Evolutionary conservation across 2,329 filamentous ascomycete species (phyloP).

Genomic region (Aspergillus neoniger): DNA sequence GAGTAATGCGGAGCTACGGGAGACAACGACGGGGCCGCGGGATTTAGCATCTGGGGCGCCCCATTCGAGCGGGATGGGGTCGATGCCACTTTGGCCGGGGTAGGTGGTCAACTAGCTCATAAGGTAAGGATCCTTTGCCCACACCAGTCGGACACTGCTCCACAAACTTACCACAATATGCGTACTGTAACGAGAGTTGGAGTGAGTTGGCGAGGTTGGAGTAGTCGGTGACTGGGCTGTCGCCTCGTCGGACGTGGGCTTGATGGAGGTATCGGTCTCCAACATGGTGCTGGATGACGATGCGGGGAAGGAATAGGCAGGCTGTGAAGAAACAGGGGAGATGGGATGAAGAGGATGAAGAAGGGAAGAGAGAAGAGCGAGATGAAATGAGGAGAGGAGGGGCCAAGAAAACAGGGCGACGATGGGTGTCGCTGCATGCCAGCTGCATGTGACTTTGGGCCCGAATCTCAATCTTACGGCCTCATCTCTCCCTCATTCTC

Average conservation of each 20-base stretch:
- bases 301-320: background rate
- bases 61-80: constrained; percentile 87
- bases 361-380: constrained; percentile 2
- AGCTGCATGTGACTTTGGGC: constrained; percentile 29
- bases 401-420: background rate
- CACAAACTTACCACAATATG: constrained; percentile 36
- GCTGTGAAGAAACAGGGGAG: constrained; percentile 3
- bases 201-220: constrained; percentile 2
- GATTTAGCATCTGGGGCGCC: constrained; percentile 72
- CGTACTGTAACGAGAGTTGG: constrained; percentile 32
- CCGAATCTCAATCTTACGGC: constrained; percentile 1
- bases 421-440: constrained; percentile 7
- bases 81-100: constrained; percentile 89
- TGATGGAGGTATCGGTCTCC: constrained; percentile 23
- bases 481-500: constrained; percentile 17
- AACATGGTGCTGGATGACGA: constrained; percentile 19
- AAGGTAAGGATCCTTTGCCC: constrained; percentile 15
- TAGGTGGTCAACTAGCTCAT: constrained; percentile 68
- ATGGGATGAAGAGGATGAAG: constrained; percentile 8
- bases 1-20: constrained; percentile 31
- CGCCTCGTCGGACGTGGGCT: constrained; percentile 21
- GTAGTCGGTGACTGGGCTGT: constrained; percentile 25
- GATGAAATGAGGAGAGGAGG: background rate
- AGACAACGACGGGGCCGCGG: constrained; percentile 87
- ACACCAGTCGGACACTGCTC: background rate